These are phyloP conservation scores for Rosa hybrid DNA, from an alignment of 331 rosid genomes.

Conservation along the genomic window DNA sequence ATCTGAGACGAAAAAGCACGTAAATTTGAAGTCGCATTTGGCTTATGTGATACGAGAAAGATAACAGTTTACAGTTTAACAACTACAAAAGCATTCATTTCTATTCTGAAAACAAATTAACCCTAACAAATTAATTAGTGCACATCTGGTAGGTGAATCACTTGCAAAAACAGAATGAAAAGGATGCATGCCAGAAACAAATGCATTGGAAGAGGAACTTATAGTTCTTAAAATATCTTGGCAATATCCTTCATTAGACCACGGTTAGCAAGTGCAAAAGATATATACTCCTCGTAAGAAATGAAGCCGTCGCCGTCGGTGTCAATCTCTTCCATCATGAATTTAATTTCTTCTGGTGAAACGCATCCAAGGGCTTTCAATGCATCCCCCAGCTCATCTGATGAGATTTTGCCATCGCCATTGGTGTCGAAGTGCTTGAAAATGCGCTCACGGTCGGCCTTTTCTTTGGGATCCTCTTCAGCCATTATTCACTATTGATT, in stretches of 20 bases:
- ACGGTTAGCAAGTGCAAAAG: constrained; percentile 62
- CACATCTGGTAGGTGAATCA: constrained; percentile 21
- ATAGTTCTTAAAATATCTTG: constrained; percentile 50
- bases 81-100: constrained; percentile 13
- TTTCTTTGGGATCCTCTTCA: constrained; percentile 51
- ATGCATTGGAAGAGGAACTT: background rate
- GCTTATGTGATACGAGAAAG: background rate
- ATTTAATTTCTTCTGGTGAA: constrained; percentile 48
- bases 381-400: constrained; percentile 70
- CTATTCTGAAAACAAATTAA: constrained; percentile 15
- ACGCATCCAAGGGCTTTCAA: constrained; percentile 62
- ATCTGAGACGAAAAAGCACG: background rate
- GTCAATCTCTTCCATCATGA: constrained; percentile 81
- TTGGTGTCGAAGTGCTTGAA: constrained; percentile 69
- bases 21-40: constrained; percentile 13
- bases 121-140: background rate
- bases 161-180: background rate
- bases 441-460: constrained; percentile 55
- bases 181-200: background rate
- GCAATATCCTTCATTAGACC: constrained; percentile 72
- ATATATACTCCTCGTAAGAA: constrained; percentile 55
- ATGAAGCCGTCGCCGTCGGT: constrained; percentile 68
- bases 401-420: constrained; percentile 70
- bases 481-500: constrained; percentile 36
- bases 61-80: background rate